Evolutionary conservation across 2,329 filamentous ascomycete genomes (phyloP).

Genomic region (Apiospora kogelbergensis): DNA sequence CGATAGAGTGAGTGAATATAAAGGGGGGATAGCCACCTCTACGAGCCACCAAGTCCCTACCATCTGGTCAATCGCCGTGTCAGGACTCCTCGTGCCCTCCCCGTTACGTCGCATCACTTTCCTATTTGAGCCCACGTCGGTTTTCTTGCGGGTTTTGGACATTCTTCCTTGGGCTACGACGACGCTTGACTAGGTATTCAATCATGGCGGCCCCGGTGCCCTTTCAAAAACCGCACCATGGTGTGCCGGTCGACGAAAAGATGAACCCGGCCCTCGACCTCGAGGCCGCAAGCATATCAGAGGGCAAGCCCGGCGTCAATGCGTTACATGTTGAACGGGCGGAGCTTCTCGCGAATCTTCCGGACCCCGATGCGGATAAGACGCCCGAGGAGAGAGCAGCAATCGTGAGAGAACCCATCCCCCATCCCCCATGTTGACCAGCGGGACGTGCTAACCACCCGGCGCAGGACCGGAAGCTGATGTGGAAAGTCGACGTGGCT

Average conservation of each 20-base stretch:
- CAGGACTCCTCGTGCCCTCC: background rate
- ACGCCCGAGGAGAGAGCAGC: conserved; percentile 6
- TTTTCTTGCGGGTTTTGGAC: background rate
- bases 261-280: background rate
- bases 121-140: background rate
- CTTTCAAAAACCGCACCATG: background rate
- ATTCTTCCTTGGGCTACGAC: background rate
- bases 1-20: background rate
- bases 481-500: background rate
- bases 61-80: background rate
- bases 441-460: background rate
- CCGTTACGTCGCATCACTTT: too few relatives aligned
- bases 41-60: background rate
- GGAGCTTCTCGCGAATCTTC: conserved; percentile 6
- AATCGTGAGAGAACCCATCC: background rate
- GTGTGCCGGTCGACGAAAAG: background rate
- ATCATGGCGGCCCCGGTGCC: background rate
- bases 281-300: background rate
- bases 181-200: background rate
- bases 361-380: conserved; percentile 8
- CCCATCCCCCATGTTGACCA: background rate
- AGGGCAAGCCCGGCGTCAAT: background rate
- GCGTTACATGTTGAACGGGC: background rate
- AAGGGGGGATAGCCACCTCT: background rate
- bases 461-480: background rate